Evolutionary conservation across 768 basidiomycete genomes (phyloP).

Genomic region (Plicaturopsis crispa): DNA sequence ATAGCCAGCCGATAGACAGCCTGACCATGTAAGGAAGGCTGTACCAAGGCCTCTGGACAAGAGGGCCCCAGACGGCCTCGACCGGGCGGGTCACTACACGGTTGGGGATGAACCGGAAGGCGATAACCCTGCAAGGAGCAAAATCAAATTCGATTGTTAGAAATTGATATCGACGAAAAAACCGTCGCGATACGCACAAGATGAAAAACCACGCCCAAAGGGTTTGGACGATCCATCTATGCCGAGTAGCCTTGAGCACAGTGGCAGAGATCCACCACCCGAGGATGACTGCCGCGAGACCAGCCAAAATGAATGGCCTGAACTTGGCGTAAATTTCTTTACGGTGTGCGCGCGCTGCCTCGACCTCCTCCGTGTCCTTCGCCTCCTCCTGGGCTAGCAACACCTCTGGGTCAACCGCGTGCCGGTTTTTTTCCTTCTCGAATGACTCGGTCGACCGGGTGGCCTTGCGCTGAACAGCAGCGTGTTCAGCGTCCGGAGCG

Average conservation of each 20-base stretch:
- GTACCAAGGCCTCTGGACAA: conserved; percentile 64
- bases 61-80: conserved; percentile 58
- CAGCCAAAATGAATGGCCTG: conserved; percentile 41
- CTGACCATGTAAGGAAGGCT: conserved; percentile 44
- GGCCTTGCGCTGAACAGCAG: conserved; percentile 14
- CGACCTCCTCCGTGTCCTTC: conserved; percentile 11
- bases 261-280: conserved; percentile 86
- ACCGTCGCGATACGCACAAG: conserved; percentile 32
- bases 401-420: conserved; percentile 16
- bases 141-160: neutral
- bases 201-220: conserved; percentile 82
- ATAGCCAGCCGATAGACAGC: conserved; percentile 66
- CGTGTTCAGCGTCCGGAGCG: conserved; percentile 9
- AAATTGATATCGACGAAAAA: conserved; percentile 1
- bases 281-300: conserved; percentile 53
- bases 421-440: conserved; percentile 13
- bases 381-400: conserved; percentile 12
- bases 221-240: conserved; percentile 79
- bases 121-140: conserved; percentile 47
- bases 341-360: conserved; percentile 5
- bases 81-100: conserved; percentile 66
- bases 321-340: conserved; percentile 13
- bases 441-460: conserved; percentile 15
- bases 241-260: conserved; percentile 58
- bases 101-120: conserved; percentile 80